A percentile compares a stretch with the other conserved stretches of the same genome.
phyloP scores from a whole-genome alignment of 768 basidiomycete species.

The Leucocoprinus sp. region DNA sequence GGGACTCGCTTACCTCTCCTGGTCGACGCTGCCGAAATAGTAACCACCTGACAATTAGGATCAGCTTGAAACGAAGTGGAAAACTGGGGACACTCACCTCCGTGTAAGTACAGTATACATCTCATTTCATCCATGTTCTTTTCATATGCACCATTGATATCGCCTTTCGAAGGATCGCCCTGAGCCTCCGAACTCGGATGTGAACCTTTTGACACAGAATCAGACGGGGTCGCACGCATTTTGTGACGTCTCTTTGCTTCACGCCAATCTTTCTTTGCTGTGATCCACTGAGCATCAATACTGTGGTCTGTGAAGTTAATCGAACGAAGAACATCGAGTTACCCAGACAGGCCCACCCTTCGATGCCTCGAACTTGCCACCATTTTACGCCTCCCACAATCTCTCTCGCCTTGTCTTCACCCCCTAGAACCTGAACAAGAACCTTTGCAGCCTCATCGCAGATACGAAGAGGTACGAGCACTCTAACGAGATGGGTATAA shows the following conservation, averaged over 20 bases:
- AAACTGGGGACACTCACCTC: constrained; percentile 38
- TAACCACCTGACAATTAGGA: constrained; percentile 52
- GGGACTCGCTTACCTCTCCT: constrained; percentile 43
- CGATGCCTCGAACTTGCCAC: constrained; percentile 91
- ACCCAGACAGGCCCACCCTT: constrained; percentile 44
- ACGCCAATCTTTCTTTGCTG: constrained; percentile 75
- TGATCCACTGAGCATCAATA: constrained; percentile 83
- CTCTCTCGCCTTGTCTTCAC: constrained; percentile 61
- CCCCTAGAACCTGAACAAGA: constrained; percentile 75
- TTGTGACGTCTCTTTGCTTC: constrained; percentile 55
- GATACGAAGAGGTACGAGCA: constrained; percentile 63
- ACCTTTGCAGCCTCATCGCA: constrained; percentile 69
- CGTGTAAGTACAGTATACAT: constrained; percentile 78
- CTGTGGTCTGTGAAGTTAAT: constrained; percentile 29
- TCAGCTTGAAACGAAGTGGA: not conserved
- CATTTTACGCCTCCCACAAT: constrained; percentile 88
- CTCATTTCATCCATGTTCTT: constrained; percentile 77
- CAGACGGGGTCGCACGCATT: constrained; percentile 28
- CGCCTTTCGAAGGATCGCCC: constrained; percentile 6
- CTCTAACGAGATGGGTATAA: constrained; percentile 66
- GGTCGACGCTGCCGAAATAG: constrained; percentile 76
- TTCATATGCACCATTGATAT: constrained; percentile 36
- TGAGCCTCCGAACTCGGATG: not conserved
- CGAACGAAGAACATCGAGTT: not conserved
- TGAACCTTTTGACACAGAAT: not conserved